Evolutionary conservation across 1,139 yeast genomes (phyloP), one percentile per base, ranked within the genome.

Genomic region (Yamadazyma friedrichii): DNA sequence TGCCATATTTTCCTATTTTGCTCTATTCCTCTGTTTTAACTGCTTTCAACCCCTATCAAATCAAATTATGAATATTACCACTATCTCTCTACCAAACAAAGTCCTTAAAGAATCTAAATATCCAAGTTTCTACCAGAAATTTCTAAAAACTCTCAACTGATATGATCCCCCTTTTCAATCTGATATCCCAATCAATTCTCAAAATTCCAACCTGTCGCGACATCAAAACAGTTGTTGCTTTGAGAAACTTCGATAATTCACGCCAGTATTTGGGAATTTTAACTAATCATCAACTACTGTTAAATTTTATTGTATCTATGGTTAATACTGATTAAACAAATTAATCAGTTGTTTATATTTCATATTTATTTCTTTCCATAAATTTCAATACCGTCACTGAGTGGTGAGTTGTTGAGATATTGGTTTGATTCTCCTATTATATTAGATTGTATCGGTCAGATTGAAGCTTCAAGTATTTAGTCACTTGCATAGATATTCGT

Each of bases 1-100:
- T 16, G 74, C 64, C 74, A 68, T 68, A 11, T 16, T 15, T n/a
- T 20, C 24, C 24, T 8, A 28, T n/a, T n/a, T n/a, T n/a, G n/a
- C n/a, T n/a, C n/a, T 9, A 13, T 28, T 28, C 6, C 31, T 5
- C 9, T 9, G 15, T 28, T 4, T 32, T 6, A 17, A 9, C 4
- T 9, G 11, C 4, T 32, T 10, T 17, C n/a, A 24, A 20, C 24
- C 24, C 6, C 5, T 12, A 11, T 15, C 8, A n/a, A 20, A 20
- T 20, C 8, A 20, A 20, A 20, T 20, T 20, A 20, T 5, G 8
- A 20, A 20, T 20, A 20, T 20, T 8, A 20, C 24, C n/a, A 31
- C 4, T 15, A 31, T n/a, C 5, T 20, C 32, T 29, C n/a, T 5
- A 31, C 6, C 33, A 6, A 31, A 31, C 11, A n/a, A n/a, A 5